A percentile compares a stretch with the other conserved stretches of the same genome.
Conservation (phyloP, 1,139 yeast species). For the Meyerozyma sp. region DNA sequence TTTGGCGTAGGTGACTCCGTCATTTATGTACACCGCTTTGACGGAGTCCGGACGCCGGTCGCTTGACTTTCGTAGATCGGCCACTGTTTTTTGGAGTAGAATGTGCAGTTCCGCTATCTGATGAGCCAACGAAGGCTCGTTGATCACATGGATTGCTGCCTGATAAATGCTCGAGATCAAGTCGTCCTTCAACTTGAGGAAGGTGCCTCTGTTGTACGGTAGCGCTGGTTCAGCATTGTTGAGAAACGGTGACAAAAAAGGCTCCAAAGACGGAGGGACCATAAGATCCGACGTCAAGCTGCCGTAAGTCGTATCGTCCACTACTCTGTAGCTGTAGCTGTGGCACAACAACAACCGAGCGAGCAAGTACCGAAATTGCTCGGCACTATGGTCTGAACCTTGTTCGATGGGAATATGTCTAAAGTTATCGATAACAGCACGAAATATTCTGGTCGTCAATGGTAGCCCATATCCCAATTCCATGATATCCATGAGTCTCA, state of each 20-base stretch:
- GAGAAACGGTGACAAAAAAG: not conserved
- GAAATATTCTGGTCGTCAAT: constrained; percentile 8
- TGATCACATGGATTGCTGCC: not conserved
- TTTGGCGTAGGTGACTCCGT: constrained; percentile 3
- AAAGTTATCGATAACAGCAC: constrained; percentile 5
- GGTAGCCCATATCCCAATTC: constrained; percentile 7
- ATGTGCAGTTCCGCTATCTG: not conserved
- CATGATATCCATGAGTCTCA: constrained; percentile 4
- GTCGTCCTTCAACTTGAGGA: constrained; percentile 7
- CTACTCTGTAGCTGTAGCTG: constrained; percentile 2
- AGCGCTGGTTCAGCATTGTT: not conserved
- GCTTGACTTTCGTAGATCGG: not conserved
- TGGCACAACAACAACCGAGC: constrained; percentile 1
- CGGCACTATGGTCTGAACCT: constrained; percentile 5
- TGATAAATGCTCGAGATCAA: constrained; percentile 4
- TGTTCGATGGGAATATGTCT: constrained; percentile 2
- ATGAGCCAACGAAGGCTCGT: not conserved
- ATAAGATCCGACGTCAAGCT: constrained; percentile 3
- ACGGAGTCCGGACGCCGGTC: not conserved
- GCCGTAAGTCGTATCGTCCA: constrained; percentile 5
- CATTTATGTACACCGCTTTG: not conserved
- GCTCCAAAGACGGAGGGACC: constrained; percentile 2
- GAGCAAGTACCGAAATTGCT: constrained; percentile 7
- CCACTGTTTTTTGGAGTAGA: not conserved
- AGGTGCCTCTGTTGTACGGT: constrained; percentile 4